Percentiles rank a stretch among this genome's conserved stretches.
Conservation (phyloP, 2,329 filamentous ascomycete species). For the Aspergillus quadrilineatus region DNA sequence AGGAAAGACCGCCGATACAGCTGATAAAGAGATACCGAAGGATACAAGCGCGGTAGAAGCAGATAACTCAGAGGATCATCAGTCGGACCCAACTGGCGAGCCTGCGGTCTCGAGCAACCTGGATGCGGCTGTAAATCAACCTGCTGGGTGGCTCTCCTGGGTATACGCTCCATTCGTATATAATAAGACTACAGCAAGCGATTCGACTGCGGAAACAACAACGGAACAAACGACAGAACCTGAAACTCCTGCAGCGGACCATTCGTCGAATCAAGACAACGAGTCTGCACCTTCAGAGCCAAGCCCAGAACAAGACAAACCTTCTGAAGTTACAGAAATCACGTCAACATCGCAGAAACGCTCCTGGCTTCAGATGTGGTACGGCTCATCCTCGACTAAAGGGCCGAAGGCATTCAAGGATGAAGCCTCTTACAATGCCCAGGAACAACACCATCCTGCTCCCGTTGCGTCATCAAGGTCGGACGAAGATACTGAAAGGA, state of each 20-base stretch:
- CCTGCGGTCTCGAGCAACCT: constrained; percentile 10
- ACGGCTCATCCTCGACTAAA: constrained; percentile 30
- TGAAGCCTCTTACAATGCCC: constrained; percentile 16
- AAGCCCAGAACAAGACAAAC: constrained; percentile 12
- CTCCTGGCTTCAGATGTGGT: constrained; percentile 49
- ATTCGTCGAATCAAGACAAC: constrained; percentile 17
- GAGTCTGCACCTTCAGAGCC: constrained; percentile 6
- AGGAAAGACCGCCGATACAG: constrained; percentile 17
- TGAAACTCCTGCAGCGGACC: constrained; percentile 6
- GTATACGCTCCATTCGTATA: constrained; percentile 29
- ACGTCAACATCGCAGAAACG: constrained; percentile 33
- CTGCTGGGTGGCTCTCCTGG: constrained; percentile 41
- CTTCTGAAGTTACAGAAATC: constrained; percentile 15
- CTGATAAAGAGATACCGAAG: constrained; percentile 21
- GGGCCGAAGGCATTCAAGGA: constrained; percentile 24
- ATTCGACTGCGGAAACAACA: constrained; percentile 13
- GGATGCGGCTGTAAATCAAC: constrained; percentile 20
- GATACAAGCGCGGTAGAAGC: constrained; percentile 15
- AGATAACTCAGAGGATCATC: constrained; percentile 19
- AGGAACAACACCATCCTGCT: constrained; percentile 15
- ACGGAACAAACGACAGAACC: neutral
- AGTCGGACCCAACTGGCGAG: constrained; percentile 17
- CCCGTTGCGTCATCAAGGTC: constrained; percentile 11
- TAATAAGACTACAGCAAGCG: constrained; percentile 12
- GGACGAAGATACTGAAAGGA: constrained; percentile 20